A percentile compares a stretch with the other conserved stretches of the same genome.
Conservation (phyloP, 805 yeast genomes). For the Starmerella bombi region DNA sequence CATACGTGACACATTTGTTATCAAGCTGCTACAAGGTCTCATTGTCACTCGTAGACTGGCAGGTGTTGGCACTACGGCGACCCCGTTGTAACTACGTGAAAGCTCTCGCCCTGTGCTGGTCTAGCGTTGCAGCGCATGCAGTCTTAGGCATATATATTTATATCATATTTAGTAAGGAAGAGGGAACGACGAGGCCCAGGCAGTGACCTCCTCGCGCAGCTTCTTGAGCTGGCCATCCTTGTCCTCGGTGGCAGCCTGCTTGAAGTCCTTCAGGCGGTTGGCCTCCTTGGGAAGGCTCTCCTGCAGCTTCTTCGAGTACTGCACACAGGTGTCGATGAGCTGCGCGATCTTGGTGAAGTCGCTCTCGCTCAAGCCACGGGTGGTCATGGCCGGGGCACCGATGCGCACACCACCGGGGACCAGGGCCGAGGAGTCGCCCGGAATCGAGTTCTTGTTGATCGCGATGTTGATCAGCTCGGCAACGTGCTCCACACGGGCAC, state of each 20-base stretch:
- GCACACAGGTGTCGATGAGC: slow-evolving; percentile 69
- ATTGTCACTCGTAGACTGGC: too few species aligned
- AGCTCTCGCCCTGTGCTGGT: too few species aligned
- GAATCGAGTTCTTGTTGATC: slow-evolving; percentile 91
- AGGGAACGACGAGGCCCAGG: slow-evolving; percentile 58
- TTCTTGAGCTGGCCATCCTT: slow-evolving; percentile 56
- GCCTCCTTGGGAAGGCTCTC: slow-evolving; percentile 67
- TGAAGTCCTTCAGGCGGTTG: slow-evolving; percentile 92
- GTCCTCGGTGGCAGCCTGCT: slow-evolving; percentile 52
- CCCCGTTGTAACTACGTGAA: too few species aligned
- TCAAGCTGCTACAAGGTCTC: too few species aligned
- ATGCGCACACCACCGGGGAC: slow-evolving; percentile 96
- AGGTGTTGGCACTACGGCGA: too few species aligned
- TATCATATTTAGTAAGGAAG: slow-evolving; percentile 25
- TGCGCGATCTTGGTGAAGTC: slow-evolving; percentile 71
- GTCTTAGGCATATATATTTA: neutral
- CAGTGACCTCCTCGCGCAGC: slow-evolving; percentile 64
- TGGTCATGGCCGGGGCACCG: slow-evolving; percentile 98
- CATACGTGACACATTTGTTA: too few species aligned
- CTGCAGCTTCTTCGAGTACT: slow-evolving; percentile 65
- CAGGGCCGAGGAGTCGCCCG: slow-evolving; percentile 93
- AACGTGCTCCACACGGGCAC: slow-evolving; percentile 92
- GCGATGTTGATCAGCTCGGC: slow-evolving; percentile 92
- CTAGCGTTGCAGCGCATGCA: neutral
- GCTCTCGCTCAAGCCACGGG: slow-evolving; percentile 84